These are phyloP conservation scores for Naganishia albida DNA, from an alignment of 1,284 basidiomycete species.

Conservation along the genomic window DNA sequence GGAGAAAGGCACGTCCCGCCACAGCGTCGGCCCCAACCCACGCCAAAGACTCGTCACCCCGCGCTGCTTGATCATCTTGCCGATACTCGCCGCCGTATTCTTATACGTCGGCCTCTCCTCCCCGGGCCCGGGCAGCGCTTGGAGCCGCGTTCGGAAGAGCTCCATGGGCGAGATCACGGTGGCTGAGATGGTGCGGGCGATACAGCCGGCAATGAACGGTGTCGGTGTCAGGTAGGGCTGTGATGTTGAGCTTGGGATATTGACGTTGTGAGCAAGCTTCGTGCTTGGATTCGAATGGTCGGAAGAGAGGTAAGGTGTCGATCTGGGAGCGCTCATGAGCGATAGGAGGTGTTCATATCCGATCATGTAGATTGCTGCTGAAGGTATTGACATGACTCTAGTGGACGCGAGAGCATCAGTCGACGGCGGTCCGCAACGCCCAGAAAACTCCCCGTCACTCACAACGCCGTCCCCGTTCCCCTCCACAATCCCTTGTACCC, in stretches of 20 bases:
- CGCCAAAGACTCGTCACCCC: constrained; percentile 80
- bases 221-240: constrained; percentile 59
- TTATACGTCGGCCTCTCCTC: constrained; percentile 21
- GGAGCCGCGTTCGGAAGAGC: constrained; percentile 88
- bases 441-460: constrained; percentile 51
- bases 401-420: background rate
- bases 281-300: constrained; percentile 6
- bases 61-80: constrained; percentile 61
- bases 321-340: constrained; percentile 36
- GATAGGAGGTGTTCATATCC: constrained; percentile 86
- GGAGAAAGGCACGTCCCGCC: constrained; percentile 91
- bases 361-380: constrained; percentile 91
- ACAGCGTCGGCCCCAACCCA: constrained; percentile 86
- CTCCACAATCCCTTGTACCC: constrained; percentile 83
- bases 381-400: constrained; percentile 87
- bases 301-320: background rate
- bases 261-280: constrained; percentile 9
- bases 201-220: constrained; percentile 78
- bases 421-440: background rate
- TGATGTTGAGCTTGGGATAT: constrained; percentile 30
- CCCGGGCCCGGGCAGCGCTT: constrained; percentile 63
- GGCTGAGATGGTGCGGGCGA: constrained; percentile 78
- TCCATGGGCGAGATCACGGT: constrained; percentile 85
- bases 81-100: constrained; percentile 40
- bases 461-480: constrained; percentile 83